Base-by-base conservation (phyloP, 164 flowering plant species). In the Aristolochia californica region DNA sequence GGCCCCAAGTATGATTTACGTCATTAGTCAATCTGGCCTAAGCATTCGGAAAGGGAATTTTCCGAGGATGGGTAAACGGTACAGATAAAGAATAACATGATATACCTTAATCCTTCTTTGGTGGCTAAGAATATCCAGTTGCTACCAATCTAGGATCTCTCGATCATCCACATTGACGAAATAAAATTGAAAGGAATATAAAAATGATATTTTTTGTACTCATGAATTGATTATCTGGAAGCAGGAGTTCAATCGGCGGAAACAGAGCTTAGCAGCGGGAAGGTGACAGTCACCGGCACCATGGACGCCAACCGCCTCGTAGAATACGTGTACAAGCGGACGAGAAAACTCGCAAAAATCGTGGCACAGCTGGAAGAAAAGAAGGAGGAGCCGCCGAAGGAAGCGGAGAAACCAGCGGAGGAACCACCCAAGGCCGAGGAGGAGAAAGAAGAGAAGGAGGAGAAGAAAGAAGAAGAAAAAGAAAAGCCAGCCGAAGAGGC, bases 261-360 rank as follows among this genome's bases (percentile, higher is more conserved):
- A 57, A 81, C 93, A 0, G 91, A 91, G 47, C 59, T 77, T 22
- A 70, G 70, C 45, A 71, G 75, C 4, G 77, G 91, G 17, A 91
- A 84, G 69, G 93, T 91, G 13, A 82, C 73, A 1, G 96, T 88
- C 15, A 91, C 83, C 0, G 98, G 98, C 13, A 91, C 93, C 43
- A 84, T 91, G 95, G 93, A 91, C 52, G 83, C 84, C 9, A 57
- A 82, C 28, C 70, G 70, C 62, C 82, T 91, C 3, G 96, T 80
- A 5, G 93, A 91, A 0, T 88, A 91, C 58, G 88, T 91, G 1
- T 88, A 91, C 60, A 69, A 84, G 58, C 79, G 87, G 18, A 91
- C 98, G 21, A 82, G 77, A 43, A 88, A 88, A 65, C 88, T 75
- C 48, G 98, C 98, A 26, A 72, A 61, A 34, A 76, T 91, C 12